Percentiles rank a stretch among this genome's conserved stretches.
Evolutionary conservation across 2,329 filamentous ascomycete genomes (phyloP).

Genomic region (Xylaria sp.): DNA sequence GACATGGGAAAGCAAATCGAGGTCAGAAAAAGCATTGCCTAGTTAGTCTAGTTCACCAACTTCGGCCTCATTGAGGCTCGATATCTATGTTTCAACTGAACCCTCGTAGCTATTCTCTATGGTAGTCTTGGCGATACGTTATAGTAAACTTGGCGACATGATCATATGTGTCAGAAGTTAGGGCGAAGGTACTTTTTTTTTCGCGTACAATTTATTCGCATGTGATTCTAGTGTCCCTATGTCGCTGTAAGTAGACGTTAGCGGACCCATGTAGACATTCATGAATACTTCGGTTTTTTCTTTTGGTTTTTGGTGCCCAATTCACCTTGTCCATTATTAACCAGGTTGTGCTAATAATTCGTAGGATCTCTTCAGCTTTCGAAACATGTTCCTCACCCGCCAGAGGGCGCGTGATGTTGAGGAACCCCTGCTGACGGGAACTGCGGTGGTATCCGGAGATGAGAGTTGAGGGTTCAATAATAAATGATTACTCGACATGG

Average conservation of each 20-base stretch:
- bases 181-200: not conserved
- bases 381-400: not conserved
- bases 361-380: not conserved
- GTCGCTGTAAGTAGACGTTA: not conserved
- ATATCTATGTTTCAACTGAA: constrained; percentile 1
- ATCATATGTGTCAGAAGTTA: constrained; percentile 1
- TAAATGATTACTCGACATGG: constrained; percentile 30
- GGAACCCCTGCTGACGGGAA: constrained; percentile 1
- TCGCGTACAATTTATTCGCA: not conserved
- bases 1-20: constrained; percentile 25
- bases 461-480: constrained; percentile 3
- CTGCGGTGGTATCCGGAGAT: constrained; percentile 13
- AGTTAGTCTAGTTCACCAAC: not conserved
- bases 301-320: not conserved
- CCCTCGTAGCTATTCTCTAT: not conserved
- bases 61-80: not conserved
- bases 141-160: constrained; percentile 1
- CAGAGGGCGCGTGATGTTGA: not conserved
- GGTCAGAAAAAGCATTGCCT: constrained; percentile 13
- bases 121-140: not conserved
- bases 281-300: constrained; percentile 10
- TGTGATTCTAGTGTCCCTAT: not conserved
- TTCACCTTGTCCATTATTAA: not conserved
- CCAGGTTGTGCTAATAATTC: not conserved
- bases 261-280: constrained; percentile 22